Evolutionary conservation across 306 rosid genomes (phyloP), one percentile per base, ranked within the genome.

Genomic region (Quercus glauca): DNA sequence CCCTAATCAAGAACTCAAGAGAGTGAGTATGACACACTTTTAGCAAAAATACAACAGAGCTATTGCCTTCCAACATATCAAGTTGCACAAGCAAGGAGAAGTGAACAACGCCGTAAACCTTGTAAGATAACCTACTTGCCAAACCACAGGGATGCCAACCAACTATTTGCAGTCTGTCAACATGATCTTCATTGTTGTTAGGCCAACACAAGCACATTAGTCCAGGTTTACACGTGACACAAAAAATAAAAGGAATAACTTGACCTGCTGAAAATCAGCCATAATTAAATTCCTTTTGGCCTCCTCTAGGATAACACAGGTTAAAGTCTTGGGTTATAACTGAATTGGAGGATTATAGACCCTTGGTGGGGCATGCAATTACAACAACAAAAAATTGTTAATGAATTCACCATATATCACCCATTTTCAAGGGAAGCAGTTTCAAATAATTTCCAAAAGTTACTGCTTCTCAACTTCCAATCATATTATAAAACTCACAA

Each of bases 391-490:
- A 69, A 19, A 74, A 59, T 82, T 74, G 79, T 56, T 73, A 77
- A 77, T 81, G 73, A 82, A 75, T 61, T 83, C 82, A 86, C 82
- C 86, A 82, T 18, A 80, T 55, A 71, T 64, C 69, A 20, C 85
- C 83, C 71, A 60, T 76, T 35, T 73, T 83, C 71, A 75, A 55
- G 70, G 80, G 73, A 80, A 78, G 87, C 73, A 77, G 49, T 74
- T 63, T 75, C 83, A 79, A 49, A 65, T 78, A 73, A 67, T 69
- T 45, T 73, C 37, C 73, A 71, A 25, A 63, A 18, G 21, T 26
- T 43, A 75, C 83, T 79, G 83, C 82, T 76, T 81, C 83, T 79
- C 77, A 73, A 81, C 79, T 76, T 80, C 79, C 83, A 56, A 61
- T 69, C 73, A 79, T 49, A 78, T 55, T 57, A 57, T 83, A 78